Percentiles rank a stretch among this genome's conserved stretches.
These are phyloP conservation scores for Flaveria trinervia DNA, from an alignment of 129 eudicot species.

Conservation along the genomic window DNA sequence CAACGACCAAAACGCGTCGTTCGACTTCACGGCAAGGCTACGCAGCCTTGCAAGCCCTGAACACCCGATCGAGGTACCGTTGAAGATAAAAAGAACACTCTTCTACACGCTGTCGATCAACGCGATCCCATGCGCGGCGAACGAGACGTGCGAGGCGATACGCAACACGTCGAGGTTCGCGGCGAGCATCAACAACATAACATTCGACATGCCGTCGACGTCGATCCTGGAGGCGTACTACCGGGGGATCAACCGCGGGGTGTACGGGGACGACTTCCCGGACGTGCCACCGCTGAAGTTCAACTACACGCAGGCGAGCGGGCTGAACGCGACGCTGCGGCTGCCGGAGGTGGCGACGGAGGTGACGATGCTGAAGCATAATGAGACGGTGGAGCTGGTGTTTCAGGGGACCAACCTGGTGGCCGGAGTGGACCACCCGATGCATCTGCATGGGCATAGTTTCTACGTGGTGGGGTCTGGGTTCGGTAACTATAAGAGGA, in stretches of 20 bases:
- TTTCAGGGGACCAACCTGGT: conserved; percentile 60
- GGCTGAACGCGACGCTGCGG: conserved; percentile 21
- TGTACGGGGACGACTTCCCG: conserved; percentile 46
- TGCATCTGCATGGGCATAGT: conserved; percentile 74
- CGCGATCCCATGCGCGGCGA: conserved; percentile 26
- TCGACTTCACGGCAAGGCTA: conserved; percentile 32
- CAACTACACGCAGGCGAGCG: conserved; percentile 44
- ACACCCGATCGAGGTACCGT: conserved; percentile 50
- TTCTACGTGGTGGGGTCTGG: conserved; percentile 76
- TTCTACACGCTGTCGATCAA: conserved; percentile 41
- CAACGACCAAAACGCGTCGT: conserved; percentile 36
- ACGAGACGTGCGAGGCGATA: conserved; percentile 35
- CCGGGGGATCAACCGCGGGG: conserved; percentile 36
- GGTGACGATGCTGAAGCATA: conserved; percentile 43
- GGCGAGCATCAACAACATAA: conserved; percentile 54
- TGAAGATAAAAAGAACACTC: conserved; percentile 27
- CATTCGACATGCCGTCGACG: conserved; percentile 38
- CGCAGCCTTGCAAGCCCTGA: conserved; percentile 39
- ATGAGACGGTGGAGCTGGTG: conserved; percentile 57
- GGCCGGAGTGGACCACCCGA: conserved; percentile 61
- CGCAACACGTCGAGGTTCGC: conserved; percentile 27
- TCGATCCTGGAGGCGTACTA: conserved; percentile 47
- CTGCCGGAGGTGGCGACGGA: conserved; percentile 37
- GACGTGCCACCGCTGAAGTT: conserved; percentile 47
- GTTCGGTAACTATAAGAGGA: conserved; percentile 51